Base-by-base conservation (phyloP, 1,139 yeast genomes). In the Lodderomyces orthopsilosis region DNA sequence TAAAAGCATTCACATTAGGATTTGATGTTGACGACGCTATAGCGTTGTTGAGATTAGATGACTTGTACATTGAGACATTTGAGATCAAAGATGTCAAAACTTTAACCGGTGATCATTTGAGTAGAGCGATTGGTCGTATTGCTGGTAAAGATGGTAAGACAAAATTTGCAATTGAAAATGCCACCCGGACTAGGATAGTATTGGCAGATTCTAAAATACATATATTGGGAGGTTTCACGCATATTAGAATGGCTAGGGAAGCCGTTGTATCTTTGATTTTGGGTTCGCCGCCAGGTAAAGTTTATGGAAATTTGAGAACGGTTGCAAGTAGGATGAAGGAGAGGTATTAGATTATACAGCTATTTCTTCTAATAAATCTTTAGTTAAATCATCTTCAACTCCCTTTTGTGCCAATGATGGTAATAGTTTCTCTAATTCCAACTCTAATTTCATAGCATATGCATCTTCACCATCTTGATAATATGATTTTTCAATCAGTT, bases 111-210 rank as follows among this genome's bases (percentile, higher is more conserved):
- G 98, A 93, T 66, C 98, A 93, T 77, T 77, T 93, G 64, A 85
- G 96, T 39, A 84, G 99, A 75, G 98, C 99, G 15, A 93, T 93
- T 62, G 99, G 98, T 57, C 90, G 99, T 77, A 93, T 93, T 65
- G 98, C 98, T 19, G 99, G 99, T 65, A 94, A 93, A 62, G 99
- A 93, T 62, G 99, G 99, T 60, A 91, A 91, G 68, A 93, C 98
- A 50, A 93, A 93, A 70, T 93, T 91, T 65, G 97, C 98, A 30
- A 93, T 93, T 58, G 99, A 93, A 67, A 93, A 93, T 61, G 98
- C 98, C 19, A 91, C 98, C 26, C 81, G 98, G 70, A 93, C 99
- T 12, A 85, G 99, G 74, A 91, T 93, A 40, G 99, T 93, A 17
- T 75, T 93, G 55, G 99, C 99, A 0, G 98, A 93, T 65, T 82